Conservation (phyloP, 345 rosid species). For the Syzygium aromaticum region DNA sequence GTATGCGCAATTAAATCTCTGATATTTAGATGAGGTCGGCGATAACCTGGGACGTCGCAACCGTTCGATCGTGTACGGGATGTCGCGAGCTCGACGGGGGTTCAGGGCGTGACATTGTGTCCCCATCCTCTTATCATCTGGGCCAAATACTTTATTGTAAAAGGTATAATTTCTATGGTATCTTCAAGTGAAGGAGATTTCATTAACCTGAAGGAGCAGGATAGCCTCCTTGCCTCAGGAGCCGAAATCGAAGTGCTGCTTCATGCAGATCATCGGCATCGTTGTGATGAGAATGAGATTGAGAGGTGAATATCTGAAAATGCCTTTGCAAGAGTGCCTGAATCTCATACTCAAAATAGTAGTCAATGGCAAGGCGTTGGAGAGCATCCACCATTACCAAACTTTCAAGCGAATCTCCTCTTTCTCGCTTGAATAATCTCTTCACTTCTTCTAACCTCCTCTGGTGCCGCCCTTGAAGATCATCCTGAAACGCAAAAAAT, state of each 20-base stretch:
- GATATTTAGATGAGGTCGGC: too few species aligned
- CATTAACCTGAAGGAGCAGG: slow-evolving; percentile 16
- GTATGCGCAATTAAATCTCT: too few species aligned
- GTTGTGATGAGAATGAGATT: background rate
- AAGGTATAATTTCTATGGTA: too few species aligned
- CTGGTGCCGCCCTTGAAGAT: background rate
- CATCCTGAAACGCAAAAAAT: background rate
- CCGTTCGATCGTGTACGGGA: too few species aligned
- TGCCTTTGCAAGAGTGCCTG: background rate
- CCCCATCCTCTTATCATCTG: background rate
- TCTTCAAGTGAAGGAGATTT: background rate
- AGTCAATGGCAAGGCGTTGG: slow-evolving; percentile 1
- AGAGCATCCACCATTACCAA: slow-evolving; percentile 1
- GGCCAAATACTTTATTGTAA: background rate
- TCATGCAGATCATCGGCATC: slow-evolving; percentile 8
- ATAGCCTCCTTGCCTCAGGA: slow-evolving; percentile 31
- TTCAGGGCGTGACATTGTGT: too few species aligned
- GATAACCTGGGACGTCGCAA: too few species aligned
- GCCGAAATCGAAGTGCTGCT: slow-evolving; percentile 25
- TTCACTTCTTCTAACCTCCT: background rate
- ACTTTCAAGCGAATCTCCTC: background rate
- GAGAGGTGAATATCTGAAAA: background rate
- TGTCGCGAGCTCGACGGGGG: too few species aligned
- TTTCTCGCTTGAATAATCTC: background rate
- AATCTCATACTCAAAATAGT: background rate